These are phyloP conservation scores for Lichina pygmaea DNA, from an alignment of 495 filamentous ascomycete species.

Conservation along the genomic window DNA sequence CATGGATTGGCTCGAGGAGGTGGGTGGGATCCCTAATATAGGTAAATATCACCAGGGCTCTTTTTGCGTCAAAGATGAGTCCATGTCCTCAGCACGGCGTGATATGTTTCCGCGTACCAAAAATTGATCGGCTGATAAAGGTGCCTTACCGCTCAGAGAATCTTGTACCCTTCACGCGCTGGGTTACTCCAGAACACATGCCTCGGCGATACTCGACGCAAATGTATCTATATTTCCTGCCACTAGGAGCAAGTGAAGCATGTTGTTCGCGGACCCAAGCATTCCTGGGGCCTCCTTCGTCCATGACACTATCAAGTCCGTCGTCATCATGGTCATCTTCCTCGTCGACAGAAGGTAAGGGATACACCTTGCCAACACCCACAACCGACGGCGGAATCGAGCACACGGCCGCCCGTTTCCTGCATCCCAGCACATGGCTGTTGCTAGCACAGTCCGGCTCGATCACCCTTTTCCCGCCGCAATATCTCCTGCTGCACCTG, in stretches of 20 bases:
- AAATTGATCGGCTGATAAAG: too few species aligned
- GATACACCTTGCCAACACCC: conserved; percentile 22
- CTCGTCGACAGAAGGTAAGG: background rate
- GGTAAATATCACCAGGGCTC: conserved; percentile 15
- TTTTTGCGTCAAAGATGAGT: too few species aligned
- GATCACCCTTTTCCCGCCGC: conserved; percentile 74
- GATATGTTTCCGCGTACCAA: too few species aligned
- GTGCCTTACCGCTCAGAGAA: conserved; percentile 13
- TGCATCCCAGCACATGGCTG: conserved; percentile 41
- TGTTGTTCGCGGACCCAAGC: too few species aligned
- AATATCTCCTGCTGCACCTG: conserved; percentile 49
- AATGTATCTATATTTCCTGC: conserved; percentile 93
- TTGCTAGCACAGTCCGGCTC: conserved; percentile 27
- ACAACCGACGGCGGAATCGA: conserved; percentile 69
- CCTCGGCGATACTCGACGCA: conserved; percentile 67
- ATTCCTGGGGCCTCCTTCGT: too few species aligned
- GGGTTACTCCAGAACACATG: conserved; percentile 56
- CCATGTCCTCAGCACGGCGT: too few species aligned
- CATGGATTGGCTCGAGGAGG: conserved; percentile 30
- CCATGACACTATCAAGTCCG: too few species aligned
- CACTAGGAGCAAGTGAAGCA: conserved; percentile 15
- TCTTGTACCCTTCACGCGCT: conserved; percentile 66
- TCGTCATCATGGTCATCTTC: background rate
- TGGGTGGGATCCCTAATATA: conserved; percentile 36
- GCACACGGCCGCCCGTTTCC: conserved; percentile 56